Base-by-base conservation (phyloP, 2,329 filamentous ascomycete genomes). In the Bipolaris zeicola region DNA sequence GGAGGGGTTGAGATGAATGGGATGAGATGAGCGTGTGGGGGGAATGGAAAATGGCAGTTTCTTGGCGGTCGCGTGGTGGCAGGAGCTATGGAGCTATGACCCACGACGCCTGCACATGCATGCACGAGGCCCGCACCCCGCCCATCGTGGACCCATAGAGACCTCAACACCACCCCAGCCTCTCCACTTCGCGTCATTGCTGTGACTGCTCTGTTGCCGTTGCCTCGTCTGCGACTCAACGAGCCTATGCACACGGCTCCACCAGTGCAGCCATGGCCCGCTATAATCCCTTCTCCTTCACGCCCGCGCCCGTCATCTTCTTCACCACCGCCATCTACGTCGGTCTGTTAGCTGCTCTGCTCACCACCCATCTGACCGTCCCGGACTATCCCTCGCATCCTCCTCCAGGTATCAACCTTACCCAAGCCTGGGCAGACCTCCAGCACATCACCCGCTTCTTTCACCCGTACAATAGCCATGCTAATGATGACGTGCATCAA, bases 401-500 rank as follows among this genome's bases (percentile, higher is more conserved):
- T 37, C 80, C 77, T 8, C 70, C 79, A 7, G 92, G 92, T 16
- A 79, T 96, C 68, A 91, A 96, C 69, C 78, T 98, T 50, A 89
- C 88, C 2, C 87, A 96, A 77, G 92, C 94, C 36, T 98, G 93
- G 93, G 77, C 82, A 11, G 93, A 98, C 72, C 81, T 99, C 31
- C 86, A 92, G 58, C 79, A 82, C 52, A 82, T 99, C 46, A 94
- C 89, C 33, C 82, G 82, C 61, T 82, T 83, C 1, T 95, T 90
- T 71, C 95, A 96, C 73, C 94, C 95, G 0, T 96, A 91, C 80
- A 97, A 96, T 77, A 93, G 89, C 64, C 88, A 83, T 57, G 82
- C 85, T 58, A 98, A 97, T 73, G 93, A 96, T 66, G 80, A 86
- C 22, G 87, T 97, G 33, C 87, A 91, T 59, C 79, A 85, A 33